These are phyloP conservation scores for Tephrocybe sp. DNA, from an alignment of 768 basidiomycete genomes.

Conservation along the genomic window DNA sequence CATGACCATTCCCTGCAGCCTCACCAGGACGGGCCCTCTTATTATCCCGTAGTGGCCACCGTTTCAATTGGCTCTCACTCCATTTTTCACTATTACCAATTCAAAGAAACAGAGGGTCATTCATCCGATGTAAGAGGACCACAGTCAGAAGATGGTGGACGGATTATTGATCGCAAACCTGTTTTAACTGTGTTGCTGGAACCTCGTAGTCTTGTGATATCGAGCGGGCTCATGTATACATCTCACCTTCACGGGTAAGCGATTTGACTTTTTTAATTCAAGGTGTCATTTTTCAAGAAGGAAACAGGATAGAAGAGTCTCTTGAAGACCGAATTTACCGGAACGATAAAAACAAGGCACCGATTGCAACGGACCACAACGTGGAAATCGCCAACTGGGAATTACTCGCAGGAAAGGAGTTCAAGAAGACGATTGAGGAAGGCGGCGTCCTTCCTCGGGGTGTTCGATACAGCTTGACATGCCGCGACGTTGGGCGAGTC, in stretches of 20 bases:
- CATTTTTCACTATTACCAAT: conserved; percentile 81
- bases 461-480: conserved; percentile 81
- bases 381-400: conserved; percentile 58
- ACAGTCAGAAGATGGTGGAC: conserved; percentile 36
- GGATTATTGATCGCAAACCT: conserved; percentile 63
- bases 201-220: conserved; percentile 82
- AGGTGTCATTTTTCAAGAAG: conserved; percentile 13
- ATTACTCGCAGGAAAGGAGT: conserved; percentile 42
- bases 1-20: conserved; percentile 48
- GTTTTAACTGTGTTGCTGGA: conserved; percentile 77
- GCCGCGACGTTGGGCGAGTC: conserved; percentile 77
- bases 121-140: conserved; percentile 8
- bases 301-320: conserved; percentile 57
- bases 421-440: conserved; percentile 35
- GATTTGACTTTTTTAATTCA: neutral
- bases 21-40: conserved; percentile 90
- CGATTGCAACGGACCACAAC: conserved; percentile 26
- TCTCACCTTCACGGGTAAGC: conserved; percentile 72
- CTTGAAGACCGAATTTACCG: conserved; percentile 47
- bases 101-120: conserved; percentile 32
- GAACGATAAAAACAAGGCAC: conserved; percentile 21
- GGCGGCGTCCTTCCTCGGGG: conserved; percentile 59
- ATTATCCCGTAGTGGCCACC: conserved; percentile 88
- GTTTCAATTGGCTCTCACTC: conserved; percentile 84
- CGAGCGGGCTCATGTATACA: conserved; percentile 66